These are phyloP conservation scores for Firmiana major DNA, from an alignment of 345 rosid genomes.

Conservation along the genomic window DNA sequence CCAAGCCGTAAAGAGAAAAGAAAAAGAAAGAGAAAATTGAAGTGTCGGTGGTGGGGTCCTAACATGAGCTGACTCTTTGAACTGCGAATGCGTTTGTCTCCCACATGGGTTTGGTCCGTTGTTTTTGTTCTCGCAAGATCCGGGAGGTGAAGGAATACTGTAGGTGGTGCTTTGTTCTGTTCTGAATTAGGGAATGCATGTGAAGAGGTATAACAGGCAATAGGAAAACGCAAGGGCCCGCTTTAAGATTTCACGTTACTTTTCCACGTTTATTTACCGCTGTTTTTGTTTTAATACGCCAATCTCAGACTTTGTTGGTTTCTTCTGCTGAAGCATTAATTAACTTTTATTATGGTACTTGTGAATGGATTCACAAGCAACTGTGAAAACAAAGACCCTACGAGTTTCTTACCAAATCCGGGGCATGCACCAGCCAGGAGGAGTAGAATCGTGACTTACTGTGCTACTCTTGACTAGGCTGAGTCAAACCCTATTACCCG, in stretches of 20 bases:
- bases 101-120: conserved; percentile 30
- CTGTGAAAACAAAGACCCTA: background rate
- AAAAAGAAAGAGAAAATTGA: conserved; percentile 11
- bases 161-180: background rate
- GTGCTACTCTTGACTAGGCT: too few species aligned
- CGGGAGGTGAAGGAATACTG: background rate
- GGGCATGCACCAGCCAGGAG: background rate
- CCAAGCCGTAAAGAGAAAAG: background rate
- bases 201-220: background rate
- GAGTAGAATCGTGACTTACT: background rate
- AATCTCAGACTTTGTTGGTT: background rate
- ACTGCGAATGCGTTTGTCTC: conserved; percentile 5
- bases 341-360: background rate
- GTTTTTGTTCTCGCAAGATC: background rate
- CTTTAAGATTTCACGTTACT: background rate
- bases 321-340: background rate
- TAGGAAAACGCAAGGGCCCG: background rate
- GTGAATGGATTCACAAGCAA: background rate
- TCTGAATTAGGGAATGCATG: background rate
- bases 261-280: background rate
- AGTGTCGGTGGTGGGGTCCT: conserved; percentile 62
- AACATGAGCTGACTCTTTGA: background rate
- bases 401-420: background rate
- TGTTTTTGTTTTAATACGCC: background rate
- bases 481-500: background rate